Evolutionary conservation across 495 filamentous ascomycete genomes (phyloP), one percentile per base, ranked within the genome.

Genomic region (Melanomma pulvis-pyrius): DNA sequence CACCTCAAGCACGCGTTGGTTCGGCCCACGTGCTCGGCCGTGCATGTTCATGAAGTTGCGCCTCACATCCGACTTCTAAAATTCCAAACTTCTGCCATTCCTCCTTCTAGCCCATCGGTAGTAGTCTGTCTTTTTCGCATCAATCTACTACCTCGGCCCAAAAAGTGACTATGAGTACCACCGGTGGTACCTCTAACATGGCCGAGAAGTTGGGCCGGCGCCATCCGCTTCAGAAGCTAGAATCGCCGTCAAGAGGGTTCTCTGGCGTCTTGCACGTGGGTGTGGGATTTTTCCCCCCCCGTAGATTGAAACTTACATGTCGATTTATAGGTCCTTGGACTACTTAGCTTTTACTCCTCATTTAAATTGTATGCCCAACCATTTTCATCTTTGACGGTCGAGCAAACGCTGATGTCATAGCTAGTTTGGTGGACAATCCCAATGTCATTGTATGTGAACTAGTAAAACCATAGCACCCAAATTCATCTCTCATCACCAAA

Each of bases 251-350:
- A 4, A 80, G 86, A 65, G 84, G 83, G 51, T 49, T 89, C 53
- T 94, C 92, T 15, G 83, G 88, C 21, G 57, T 87, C 21, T 68
- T 93, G 49, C 92, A 96, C 78, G 81, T 90, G 79, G n/a, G 76
- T 61, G 61, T 26, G 1, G 0, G 6, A 46, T 6, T 17, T 47
- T 39, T 3, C n/a, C 4, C 2, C n/a, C 25, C n/a, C 7, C 44
- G 7, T 4, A 26, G 13, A 46, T 11, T 41, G 32, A 1, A 28
- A 15, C 44, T 59, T 15, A 52, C 24, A 19, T 41, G 21, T 24
- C 26, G 22, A 56, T 55, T 11, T n/a, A 12, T 68, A 77, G 74
- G 60, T 64, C 47, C 51, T 80, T 13, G 92, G 92, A 13, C 81
- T 94, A 17, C 67, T 80, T 21, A 91, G 84, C 59, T 94, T 92